Evolutionary conservation across 2,329 filamentous ascomycete genomes (phyloP), one percentile per base, ranked within the genome.

Genomic region (Talaromyces sp.): DNA sequence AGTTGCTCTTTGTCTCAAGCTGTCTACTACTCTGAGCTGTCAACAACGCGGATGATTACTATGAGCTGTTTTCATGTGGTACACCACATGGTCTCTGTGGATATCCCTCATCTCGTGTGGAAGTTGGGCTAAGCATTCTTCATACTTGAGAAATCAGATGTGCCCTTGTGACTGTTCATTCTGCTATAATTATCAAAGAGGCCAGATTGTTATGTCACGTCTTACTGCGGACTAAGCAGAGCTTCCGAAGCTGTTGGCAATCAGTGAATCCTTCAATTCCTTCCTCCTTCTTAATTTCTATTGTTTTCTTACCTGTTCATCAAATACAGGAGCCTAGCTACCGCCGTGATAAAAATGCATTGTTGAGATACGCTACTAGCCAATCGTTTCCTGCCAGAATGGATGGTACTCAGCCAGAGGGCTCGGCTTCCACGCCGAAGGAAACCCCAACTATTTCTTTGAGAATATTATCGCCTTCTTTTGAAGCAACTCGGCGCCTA

Each of bases 401-500:
- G 61, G 27, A 63, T 27, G 19, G 5, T n/a, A 14, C 61, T 45
- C 37, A 22, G 22, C 22, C 39, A 24, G 61, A 31, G 50, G 49
- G 62, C 2, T 27, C 22, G 39, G 37, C 8, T 59, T 27, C 56
- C 39, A 31, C 22, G 56, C 22, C 56, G 22, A 43, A 27, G 39
- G 56, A 59, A 59, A 22, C 39, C 9, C 39, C 52, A n/a, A 52
- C 37, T 14, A 37, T 66, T 33, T 64, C 65, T 22, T 68, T 82
- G 22, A 73, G 79, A 66, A 72, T 82, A 24, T 67, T 82, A 7
- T 81, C 79, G 62, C 80, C 80, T 13, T 78, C 78, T 0, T 69
- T 76, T 39, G 73, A 77, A 54, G 68, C 77, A 24, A 74, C 74
- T 6, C 73, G 72, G 49, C 76, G 75, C 14, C 72, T 80, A 56